Conservation (phyloP, 2,329 filamentous ascomycete genomes). For the Diaporthe caulivora region DNA sequence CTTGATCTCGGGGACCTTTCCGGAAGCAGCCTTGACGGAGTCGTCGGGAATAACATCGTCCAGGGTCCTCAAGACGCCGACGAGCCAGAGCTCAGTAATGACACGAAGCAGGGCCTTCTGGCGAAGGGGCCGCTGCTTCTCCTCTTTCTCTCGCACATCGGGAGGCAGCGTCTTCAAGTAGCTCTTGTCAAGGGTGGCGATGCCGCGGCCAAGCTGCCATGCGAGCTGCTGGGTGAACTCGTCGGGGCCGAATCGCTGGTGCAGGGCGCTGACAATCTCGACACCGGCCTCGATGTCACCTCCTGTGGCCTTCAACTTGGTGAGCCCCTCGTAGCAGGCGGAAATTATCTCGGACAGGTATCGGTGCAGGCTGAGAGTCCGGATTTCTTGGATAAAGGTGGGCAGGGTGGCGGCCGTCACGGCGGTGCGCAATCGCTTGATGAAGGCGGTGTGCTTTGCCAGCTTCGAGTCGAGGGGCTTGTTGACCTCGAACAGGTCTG, state of each 20-base stretch:
- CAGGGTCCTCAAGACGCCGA: slow-evolving; percentile 86
- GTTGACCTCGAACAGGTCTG: slow-evolving; percentile 83
- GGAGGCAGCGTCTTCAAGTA: slow-evolving; percentile 81
- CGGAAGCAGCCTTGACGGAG: slow-evolving; percentile 69
- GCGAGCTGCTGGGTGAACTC: slow-evolving; percentile 94
- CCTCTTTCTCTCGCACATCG: slow-evolving; percentile 92
- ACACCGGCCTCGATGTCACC: slow-evolving; percentile 93
- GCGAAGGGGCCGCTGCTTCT: slow-evolving; percentile 89
- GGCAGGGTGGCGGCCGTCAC: slow-evolving; percentile 82
- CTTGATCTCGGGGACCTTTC: slow-evolving; percentile 74
- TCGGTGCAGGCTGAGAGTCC: slow-evolving; percentile 91
- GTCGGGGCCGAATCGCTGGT: slow-evolving; percentile 90
- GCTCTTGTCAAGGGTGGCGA: slow-evolving; percentile 90
- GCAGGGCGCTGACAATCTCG: slow-evolving; percentile 93
- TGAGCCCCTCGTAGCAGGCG: slow-evolving; percentile 93
- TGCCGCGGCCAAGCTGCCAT: slow-evolving; percentile 91
- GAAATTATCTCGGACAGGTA: slow-evolving; percentile 98
- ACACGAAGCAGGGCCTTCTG: slow-evolving; percentile 90
- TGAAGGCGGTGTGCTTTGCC: slow-evolving; percentile 98
- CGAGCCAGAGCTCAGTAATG: slow-evolving; percentile 96
- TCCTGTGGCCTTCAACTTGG: slow-evolving; percentile 84
- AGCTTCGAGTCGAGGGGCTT: slow-evolving; percentile 91
- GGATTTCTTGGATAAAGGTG: slow-evolving; percentile 91
- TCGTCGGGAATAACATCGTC: slow-evolving; percentile 75
- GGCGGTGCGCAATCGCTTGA: slow-evolving; percentile 92